A percentile compares a stretch with the other conserved stretches of the same genome.
These are phyloP conservation scores for Exophiala bonariae DNA, from an alignment of 2,329 filamentous ascomycete genomes.

Conservation along the genomic window DNA sequence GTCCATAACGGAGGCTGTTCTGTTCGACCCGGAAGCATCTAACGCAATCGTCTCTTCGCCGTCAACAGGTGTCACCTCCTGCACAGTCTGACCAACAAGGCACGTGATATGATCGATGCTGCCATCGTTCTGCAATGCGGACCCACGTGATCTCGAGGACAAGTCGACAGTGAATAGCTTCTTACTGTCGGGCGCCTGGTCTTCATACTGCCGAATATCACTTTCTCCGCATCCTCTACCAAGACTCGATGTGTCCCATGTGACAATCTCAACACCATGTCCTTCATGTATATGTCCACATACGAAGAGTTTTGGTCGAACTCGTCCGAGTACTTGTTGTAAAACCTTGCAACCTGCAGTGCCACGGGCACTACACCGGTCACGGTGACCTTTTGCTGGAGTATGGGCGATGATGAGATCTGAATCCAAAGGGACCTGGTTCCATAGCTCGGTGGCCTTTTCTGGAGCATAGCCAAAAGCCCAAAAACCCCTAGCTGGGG, in stretches of 20 bases:
- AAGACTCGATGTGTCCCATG: slow-evolving; percentile 41
- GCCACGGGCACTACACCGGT: slow-evolving; percentile 35
- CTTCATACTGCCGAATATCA: slow-evolving; percentile 39
- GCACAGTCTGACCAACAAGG: slow-evolving; percentile 1
- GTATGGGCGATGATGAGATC: slow-evolving; percentile 60
- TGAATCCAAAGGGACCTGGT: slow-evolving; percentile 49
- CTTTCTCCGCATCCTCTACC: slow-evolving; percentile 34
- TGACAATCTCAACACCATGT: slow-evolving; percentile 53
- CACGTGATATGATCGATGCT: slow-evolving; percentile 20
- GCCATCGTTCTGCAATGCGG: slow-evolving; percentile 17
- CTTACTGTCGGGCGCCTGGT: slow-evolving; percentile 51
- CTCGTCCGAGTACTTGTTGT: slow-evolving; percentile 42
- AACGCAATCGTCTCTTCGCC: slow-evolving; percentile 19
- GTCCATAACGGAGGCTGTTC: too few species aligned
- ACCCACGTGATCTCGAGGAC: slow-evolving; percentile 28
- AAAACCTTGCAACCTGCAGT: slow-evolving; percentile 53
- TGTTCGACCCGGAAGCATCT: slow-evolving; percentile 19
- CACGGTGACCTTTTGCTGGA: slow-evolving; percentile 52
- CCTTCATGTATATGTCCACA: slow-evolving; percentile 63
- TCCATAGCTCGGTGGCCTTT: slow-evolving; percentile 48
- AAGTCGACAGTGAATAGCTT: slow-evolving; percentile 57
- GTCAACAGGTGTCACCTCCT: slow-evolving; percentile 12
- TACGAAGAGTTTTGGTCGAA: slow-evolving; percentile 53
- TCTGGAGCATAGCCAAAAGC: slow-evolving; percentile 55
- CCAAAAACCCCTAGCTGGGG: slow-evolving; percentile 49